phyloP scores from a whole-genome alignment of 306 rosid genomes.

The Gillenia trifoliata region DNA sequence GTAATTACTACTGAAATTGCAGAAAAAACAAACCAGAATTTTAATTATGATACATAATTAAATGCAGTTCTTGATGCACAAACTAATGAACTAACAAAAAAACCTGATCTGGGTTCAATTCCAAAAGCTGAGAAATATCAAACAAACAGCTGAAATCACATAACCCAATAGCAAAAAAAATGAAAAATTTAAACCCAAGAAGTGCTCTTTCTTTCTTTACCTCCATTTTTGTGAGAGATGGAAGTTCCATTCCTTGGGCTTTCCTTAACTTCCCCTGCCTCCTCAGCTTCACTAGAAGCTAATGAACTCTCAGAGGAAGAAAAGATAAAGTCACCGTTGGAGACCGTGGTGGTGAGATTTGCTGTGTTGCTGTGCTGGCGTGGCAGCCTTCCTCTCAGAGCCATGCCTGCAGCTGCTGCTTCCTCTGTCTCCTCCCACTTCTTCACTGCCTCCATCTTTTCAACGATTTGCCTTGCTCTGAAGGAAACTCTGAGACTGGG shows the following conservation, averaged over 20 bases:
- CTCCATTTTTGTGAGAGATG: constrained; percentile 18
- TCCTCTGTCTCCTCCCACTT: constrained; percentile 31
- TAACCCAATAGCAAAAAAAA: too few relatives aligned
- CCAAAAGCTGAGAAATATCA: neutral
- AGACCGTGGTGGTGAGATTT: neutral
- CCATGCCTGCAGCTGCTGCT: neutral
- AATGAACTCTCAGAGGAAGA: neutral
- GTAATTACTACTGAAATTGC: neutral
- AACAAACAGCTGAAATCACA: neutral
- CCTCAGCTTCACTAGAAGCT: neutral
- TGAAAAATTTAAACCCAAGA: neutral
- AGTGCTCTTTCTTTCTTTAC: neutral
- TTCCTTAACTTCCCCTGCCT: neutral
- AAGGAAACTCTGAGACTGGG: neutral
- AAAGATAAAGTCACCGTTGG: neutral
- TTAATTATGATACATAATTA: neutral
- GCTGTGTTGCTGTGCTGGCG: neutral
- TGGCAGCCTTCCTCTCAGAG: constrained; percentile 17
- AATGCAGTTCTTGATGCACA: neutral
- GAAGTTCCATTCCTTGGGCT: constrained; percentile 3
- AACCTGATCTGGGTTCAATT: neutral
- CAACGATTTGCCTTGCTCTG: neutral
- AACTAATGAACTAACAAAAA: neutral
- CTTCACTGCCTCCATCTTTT: constrained; percentile 16
- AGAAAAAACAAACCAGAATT: neutral